Evolutionary conservation across 2,329 filamentous ascomycete genomes (phyloP).

Genomic region (Botrytis fabae): DNA sequence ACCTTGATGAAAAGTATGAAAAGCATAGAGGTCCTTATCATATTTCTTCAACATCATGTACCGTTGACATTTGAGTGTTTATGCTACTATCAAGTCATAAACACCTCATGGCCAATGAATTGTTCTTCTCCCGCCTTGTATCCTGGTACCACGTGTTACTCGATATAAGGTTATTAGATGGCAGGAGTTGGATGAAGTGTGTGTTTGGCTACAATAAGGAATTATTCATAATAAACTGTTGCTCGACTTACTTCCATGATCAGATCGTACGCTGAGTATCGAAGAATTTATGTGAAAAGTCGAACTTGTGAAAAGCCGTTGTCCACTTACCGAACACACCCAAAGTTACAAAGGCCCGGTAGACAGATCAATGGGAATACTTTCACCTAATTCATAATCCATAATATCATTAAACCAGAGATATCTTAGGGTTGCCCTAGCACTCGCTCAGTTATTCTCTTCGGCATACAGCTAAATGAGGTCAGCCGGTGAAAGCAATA

Average conservation of each 20-base stretch:
- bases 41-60: conserved; percentile 18
- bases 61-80: conserved; percentile 31
- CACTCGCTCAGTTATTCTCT: conserved; percentile 61
- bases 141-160: conserved; percentile 57
- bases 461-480: conserved; percentile 65
- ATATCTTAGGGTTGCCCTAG: conserved; percentile 44
- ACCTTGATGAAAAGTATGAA: neutral
- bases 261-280: neutral
- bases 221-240: neutral
- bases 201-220: neutral
- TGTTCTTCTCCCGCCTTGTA: conserved; percentile 69
- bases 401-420: conserved; percentile 1
- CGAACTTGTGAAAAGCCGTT: neutral
- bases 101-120: conserved; percentile 45
- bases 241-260: neutral
- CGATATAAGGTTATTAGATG: conserved; percentile 68
- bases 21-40: neutral
- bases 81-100: conserved; percentile 31
- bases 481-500: conserved; percentile 27
- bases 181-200: conserved; percentile 52
- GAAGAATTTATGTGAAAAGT: neutral
- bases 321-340: neutral
- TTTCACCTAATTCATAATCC: neutral
- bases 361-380: neutral
- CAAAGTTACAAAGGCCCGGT: neutral